Evolutionary conservation across 2,329 filamentous ascomycete genomes (phyloP), one percentile per base, ranked within the genome.

Genomic region (Phaeosphaeria sp.): DNA sequence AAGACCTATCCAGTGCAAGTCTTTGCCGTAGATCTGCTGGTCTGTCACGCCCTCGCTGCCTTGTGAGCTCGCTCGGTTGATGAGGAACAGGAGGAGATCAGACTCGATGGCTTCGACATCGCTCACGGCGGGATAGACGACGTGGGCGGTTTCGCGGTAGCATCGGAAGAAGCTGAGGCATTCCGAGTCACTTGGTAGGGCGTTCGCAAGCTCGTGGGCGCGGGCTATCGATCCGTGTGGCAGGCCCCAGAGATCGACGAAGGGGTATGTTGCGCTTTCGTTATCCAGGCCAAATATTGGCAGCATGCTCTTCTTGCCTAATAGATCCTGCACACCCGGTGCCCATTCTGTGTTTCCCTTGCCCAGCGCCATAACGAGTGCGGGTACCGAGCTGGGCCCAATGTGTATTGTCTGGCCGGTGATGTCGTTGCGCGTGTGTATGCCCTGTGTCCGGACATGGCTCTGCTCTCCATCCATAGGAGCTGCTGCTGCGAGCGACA

Each of bases 261-360:
- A 89, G 6, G 86, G 86, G 67, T 89, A 89, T 8, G 86, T 88
- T 3, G 85, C 85, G 39, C 83, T 86, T 66, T 88, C 86, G 63
- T 89, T 88, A 67, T 88, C 86, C 33, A 89, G 78, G 2, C 86
- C 86, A 55, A 89, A 81, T 53, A 88, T 84, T 0, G 86, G 86
- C 21, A 89, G 74, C 62, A 89, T 86, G 47, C 84, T 86, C 63
- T 86, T 86, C 63, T 77, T 78, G 56, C 87, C 85, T 45, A 88
- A 74, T 13, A 88, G 74, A 49, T 87, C 83, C 61, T 86, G 82
- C 13, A 86, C 80, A 36, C 84, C 82, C 22, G 83, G 82, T 46
- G 68, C 68, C 63, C 84, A 78, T 44, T 82, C 78, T 22, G 74
- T 71, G 50, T 79, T 76, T 5, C 78, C 79, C 55, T 79, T 72